Evolutionary conservation across 139 green algal species (phyloP).

Genomic region (Chlamydomonas sp.): DNA sequence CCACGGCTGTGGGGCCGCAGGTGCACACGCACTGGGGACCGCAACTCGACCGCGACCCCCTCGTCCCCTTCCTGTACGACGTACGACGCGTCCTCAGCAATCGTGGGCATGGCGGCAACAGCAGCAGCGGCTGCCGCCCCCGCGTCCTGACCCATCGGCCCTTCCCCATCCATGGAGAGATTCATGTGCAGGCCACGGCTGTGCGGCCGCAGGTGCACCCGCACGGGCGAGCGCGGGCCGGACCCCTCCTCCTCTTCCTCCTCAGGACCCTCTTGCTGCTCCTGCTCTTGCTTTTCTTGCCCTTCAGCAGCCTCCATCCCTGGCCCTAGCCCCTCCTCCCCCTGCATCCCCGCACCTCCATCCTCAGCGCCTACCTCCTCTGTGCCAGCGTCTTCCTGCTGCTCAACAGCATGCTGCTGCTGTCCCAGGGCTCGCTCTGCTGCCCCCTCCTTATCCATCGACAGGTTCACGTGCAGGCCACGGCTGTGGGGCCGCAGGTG

Average conservation of each 20-base stretch:
- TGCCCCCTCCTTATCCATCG: not conserved
- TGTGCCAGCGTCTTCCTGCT: not conserved
- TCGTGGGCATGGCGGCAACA: too few relatives aligned
- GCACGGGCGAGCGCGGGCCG: not conserved
- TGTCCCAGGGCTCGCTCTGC: not conserved
- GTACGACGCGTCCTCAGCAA: too few relatives aligned
- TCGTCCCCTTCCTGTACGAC: not conserved
- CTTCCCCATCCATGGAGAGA: conserved; percentile 11
- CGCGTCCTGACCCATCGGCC: not conserved
- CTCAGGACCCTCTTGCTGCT: not conserved
- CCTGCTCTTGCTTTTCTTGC: too few relatives aligned
- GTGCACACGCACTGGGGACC: not conserved
- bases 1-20: not conserved
- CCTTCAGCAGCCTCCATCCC: too few relatives aligned
- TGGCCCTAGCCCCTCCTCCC: too few relatives aligned
- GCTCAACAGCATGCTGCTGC: not conserved
- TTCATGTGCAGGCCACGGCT: not conserved
- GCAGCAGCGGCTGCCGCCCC: too few relatives aligned
- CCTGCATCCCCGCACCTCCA: too few relatives aligned
- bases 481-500: not conserved
- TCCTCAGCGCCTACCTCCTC: not conserved
- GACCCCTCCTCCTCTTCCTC: not conserved
- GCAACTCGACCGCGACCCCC: too few relatives aligned
- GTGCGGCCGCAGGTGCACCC: not conserved
- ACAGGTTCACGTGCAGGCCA: not conserved